Percentiles rank a stretch among this genome's conserved stretches.
Conservation (phyloP, 495 filamentous ascomycete species). For the Penicillium daleae region DNA sequence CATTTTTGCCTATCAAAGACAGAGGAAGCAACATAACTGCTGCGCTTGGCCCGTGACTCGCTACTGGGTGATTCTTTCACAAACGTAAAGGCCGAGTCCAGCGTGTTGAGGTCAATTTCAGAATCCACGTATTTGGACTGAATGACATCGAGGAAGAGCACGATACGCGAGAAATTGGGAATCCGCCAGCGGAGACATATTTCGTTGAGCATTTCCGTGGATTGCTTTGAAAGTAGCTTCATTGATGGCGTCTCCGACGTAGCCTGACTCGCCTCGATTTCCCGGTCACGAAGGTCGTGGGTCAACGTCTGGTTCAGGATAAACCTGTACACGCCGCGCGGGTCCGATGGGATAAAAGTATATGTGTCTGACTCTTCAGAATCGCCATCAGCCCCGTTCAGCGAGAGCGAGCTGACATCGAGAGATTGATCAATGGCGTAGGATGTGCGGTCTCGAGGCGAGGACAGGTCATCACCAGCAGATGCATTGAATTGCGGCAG, state of each 20-base stretch:
- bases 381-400: slow-evolving; percentile 56
- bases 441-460: slow-evolving; percentile 50
- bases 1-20: slow-evolving; percentile 67
- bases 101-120: slow-evolving; percentile 75
- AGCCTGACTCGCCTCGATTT: slow-evolving; percentile 55
- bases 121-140: slow-evolving; percentile 84
- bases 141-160: slow-evolving; percentile 84
- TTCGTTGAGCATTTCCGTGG: slow-evolving; percentile 81
- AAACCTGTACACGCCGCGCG: slow-evolving; percentile 76
- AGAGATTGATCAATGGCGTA: slow-evolving; percentile 78
- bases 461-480: slow-evolving; percentile 56
- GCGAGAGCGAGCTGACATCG: slow-evolving; percentile 72
- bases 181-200: slow-evolving; percentile 88
- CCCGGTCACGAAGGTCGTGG: slow-evolving; percentile 64
- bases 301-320: slow-evolving; percentile 76
- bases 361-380: slow-evolving; percentile 63
- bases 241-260: slow-evolving; percentile 57
- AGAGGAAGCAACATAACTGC: slow-evolving; percentile 47
- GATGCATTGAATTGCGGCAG: slow-evolving; percentile 56
- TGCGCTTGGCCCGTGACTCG: slow-evolving; percentile 57
- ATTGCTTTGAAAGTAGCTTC: slow-evolving; percentile 78
- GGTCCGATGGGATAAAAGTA: slow-evolving; percentile 87
- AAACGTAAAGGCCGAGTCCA: slow-evolving; percentile 81
- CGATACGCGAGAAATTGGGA: slow-evolving; percentile 77
- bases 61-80: slow-evolving; percentile 67